phyloP scores from a whole-genome alignment of 495 filamentous ascomycete species.

The Parachaetomium inaequale region DNA sequence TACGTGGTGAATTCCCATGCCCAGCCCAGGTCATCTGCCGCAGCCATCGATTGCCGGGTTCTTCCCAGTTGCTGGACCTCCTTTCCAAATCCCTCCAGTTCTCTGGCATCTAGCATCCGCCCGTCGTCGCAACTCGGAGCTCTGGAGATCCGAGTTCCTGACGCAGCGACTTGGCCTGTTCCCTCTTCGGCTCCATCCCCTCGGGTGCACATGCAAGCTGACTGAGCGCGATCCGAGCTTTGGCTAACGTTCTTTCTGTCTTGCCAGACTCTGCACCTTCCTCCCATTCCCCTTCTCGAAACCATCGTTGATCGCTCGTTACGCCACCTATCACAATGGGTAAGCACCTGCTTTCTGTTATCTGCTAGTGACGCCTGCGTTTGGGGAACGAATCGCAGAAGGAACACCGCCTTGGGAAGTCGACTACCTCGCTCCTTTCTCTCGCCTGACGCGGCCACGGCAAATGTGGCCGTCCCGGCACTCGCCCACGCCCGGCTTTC shows the following conservation, averaged over 20 bases:
- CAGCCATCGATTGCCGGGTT: background rate
- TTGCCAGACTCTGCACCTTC: slow-evolving; percentile 32
- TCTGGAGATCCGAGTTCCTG: background rate
- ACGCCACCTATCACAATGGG: slow-evolving; percentile 41
- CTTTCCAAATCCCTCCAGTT: background rate
- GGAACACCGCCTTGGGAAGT: slow-evolving; percentile 24
- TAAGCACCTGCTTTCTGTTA: slow-evolving; percentile 43
- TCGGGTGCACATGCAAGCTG: slow-evolving; percentile 12
- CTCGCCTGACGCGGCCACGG: slow-evolving; percentile 13
- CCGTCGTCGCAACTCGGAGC: background rate
- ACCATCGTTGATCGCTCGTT: slow-evolving; percentile 14
- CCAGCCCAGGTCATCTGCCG: background rate
- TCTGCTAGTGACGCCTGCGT: slow-evolving; percentile 27
- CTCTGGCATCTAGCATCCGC: background rate
- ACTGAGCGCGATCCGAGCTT: background rate
- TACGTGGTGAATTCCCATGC: slow-evolving; percentile 15
- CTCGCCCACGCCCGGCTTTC: background rate
- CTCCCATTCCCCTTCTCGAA: slow-evolving; percentile 18
- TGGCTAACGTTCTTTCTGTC: slow-evolving; percentile 26
- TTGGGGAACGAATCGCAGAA: slow-evolving; percentile 29
- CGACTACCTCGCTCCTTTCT: slow-evolving; percentile 26
- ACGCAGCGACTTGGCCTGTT: background rate
- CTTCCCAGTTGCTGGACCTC: background rate
- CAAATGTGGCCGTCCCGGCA: slow-evolving; percentile 16
- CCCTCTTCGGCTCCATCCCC: background rate